Evolutionary conservation across 208 protist species (phyloP), one percentile per base, ranked within the genome.

Genomic region (Crithidia expoeki): DNA sequence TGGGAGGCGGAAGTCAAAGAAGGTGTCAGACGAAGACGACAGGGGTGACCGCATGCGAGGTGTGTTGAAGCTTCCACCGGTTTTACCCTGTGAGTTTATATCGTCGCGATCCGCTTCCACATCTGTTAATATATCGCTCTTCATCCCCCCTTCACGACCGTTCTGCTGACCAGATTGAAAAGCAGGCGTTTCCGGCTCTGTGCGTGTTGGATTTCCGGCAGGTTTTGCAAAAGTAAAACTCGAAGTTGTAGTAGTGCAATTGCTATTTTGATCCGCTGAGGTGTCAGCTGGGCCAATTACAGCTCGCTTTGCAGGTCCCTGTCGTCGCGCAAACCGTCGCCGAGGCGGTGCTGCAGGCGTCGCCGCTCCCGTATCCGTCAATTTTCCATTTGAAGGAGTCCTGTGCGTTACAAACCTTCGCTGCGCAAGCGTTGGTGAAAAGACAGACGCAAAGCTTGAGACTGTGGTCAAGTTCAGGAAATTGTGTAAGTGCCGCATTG

Each of bases 221-320:
- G n/a, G n/a, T n/a, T n/a, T n/a, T n/a, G n/a, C n/a, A n/a, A n/a
- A n/a, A n/a, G n/a, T n/a, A n/a, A n/a, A n/a, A n/a, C n/a, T n/a
- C n/a, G n/a, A n/a, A n/a, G n/a, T n/a, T n/a, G n/a, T n/a, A n/a
- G n/a, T n/a, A 52, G n/a, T 23, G 47, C 21, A 2, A 28, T 5
- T 52, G 21, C 47, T 52, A 23, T 23, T 28, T 7, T 27, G 16
- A 3, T 12, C 36, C 28, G 19, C 28, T 17, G 28, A 10, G 7
- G 2, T 28, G 5, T 58, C 32, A 10, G 0, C 5, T 9, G 33
- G 1, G 19, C 33, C 1, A 14, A 46, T 21, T 17, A 28, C 12
- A 12, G 34, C 61, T 17, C 61, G 61, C 49, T 68, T 68, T 28
- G 61, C 61, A 1, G 44, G 47, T 55, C 61, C 49, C 2, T n/a